Evolutionary conservation across 495 filamentous ascomycete genomes (phyloP), one percentile per base, ranked within the genome.

Genomic region (Penicillium bialowiezense): DNA sequence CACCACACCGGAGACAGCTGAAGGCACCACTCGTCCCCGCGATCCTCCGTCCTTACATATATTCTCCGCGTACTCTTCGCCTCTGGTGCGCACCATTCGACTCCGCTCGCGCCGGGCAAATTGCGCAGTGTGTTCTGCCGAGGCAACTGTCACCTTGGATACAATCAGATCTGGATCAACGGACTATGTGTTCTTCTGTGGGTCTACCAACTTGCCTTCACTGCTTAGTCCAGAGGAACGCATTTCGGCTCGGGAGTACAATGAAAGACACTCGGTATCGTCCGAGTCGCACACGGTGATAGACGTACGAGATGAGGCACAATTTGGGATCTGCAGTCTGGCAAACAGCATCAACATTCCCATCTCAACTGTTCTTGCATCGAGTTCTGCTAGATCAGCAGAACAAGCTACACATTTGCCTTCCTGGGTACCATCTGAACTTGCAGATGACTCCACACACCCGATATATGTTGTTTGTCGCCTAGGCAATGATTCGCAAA

Each of bases 401-500:
- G 41, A 18, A 14, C 34, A 26, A 41, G 21, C 12, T 35, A 10
- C 38, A 14, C 36, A 49, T 43, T 5, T 67, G 1, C 71, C 70
- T 3, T 50, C 67, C n/a, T 81, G 76, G 75, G 43, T 83, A 6
- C 74, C 77, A 0, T 44, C 58, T 13, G 56, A 64, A 21, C 26
- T 70, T 17, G 48, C 47, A 14, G 44, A 51, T 1, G 55, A 68
- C 3, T 59, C 61, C 6, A 59, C 40, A 5, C 55, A 67, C 39
- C 74, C 76, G 0, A 72, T 97, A 8, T 88, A 89, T 59, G 82
- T 95, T 2, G 76, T 98, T 0, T 98, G 93, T 59, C 80, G 90
- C 14, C 77, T 86, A 2, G 93, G 93, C 2, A 89, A 96, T 55
- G 93, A 98, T 62, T 95, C 89, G 1, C 93, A 96, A 62, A 64